These are phyloP conservation scores for Yamadazyma diospyri DNA, from an alignment of 1,139 yeast species.

Conservation along the genomic window DNA sequence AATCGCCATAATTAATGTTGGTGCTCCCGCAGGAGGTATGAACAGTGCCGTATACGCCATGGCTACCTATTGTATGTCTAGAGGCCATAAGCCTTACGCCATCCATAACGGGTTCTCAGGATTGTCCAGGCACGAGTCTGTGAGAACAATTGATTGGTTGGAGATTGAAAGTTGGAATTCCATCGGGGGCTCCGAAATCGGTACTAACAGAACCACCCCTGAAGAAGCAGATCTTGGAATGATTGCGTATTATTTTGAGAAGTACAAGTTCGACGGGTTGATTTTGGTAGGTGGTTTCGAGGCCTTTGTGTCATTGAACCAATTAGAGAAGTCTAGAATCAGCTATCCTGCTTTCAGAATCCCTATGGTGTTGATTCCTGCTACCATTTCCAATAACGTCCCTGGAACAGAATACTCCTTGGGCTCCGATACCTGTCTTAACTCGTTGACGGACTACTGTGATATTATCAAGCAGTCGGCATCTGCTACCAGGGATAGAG, in stretches of 20 bases:
- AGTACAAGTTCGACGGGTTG: constrained; percentile 69
- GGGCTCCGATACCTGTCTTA: constrained; percentile 92
- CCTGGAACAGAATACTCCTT: constrained; percentile 96
- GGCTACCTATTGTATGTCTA: constrained; percentile 69
- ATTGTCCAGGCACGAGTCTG: constrained; percentile 69
- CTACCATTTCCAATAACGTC: constrained; percentile 95
- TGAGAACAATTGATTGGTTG: constrained; percentile 59
- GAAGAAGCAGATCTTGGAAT: constrained; percentile 64
- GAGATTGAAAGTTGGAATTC: constrained; percentile 74
- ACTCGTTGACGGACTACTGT: constrained; percentile 85
- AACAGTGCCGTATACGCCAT: constrained; percentile 75
- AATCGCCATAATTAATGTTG: constrained; percentile 72
- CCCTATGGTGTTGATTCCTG: constrained; percentile 75
- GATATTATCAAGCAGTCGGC: constrained; percentile 95
- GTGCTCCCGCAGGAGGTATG: constrained; percentile 84
- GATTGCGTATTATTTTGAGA: constrained; percentile 73
- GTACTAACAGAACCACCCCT: constrained; percentile 75
- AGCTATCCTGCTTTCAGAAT: constrained; percentile 72
- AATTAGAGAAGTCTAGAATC: constrained; percentile 59
- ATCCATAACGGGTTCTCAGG: constrained; percentile 77
- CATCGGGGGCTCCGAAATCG: constrained; percentile 77
- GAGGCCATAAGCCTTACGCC: constrained; percentile 72
- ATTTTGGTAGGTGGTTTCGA: constrained; percentile 79
- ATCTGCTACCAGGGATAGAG: constrained; percentile 89
- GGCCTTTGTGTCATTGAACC: constrained; percentile 67